These are phyloP conservation scores for Magnolia sinica DNA, from an alignment of 164 flowering plant species.

Conservation along the genomic window DNA sequence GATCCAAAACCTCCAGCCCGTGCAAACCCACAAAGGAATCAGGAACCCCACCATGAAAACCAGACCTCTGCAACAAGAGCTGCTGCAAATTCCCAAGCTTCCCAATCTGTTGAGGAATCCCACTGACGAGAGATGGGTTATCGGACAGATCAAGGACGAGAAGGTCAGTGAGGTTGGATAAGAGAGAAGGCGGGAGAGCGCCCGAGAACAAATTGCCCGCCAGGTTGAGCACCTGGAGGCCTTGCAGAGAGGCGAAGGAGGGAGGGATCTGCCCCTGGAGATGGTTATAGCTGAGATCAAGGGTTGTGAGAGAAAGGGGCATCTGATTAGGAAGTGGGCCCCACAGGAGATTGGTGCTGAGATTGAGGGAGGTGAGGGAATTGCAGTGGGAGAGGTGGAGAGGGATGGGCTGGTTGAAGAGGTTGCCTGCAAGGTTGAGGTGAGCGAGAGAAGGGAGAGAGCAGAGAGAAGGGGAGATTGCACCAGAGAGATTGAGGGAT, in stretches of 20 bases:
- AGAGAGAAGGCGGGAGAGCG: constrained; percentile 30
- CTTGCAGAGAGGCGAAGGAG: constrained; percentile 42
- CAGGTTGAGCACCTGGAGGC: constrained; percentile 62
- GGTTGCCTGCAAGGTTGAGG: constrained; percentile 70
- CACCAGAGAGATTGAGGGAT: constrained; percentile 72
- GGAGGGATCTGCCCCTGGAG: constrained; percentile 68
- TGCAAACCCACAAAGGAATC: constrained; percentile 49
- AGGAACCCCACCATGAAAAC: constrained; percentile 67
- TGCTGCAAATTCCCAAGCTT: constrained; percentile 58
- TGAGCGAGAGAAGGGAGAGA: constrained; percentile 41
- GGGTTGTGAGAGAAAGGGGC: constrained; percentile 47
- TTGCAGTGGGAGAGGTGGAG: constrained; percentile 66
- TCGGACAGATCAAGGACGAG: constrained; percentile 67
- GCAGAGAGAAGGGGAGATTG: constrained; percentile 67
- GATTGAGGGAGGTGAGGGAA: constrained; percentile 53
- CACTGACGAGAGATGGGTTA: constrained; percentile 57
- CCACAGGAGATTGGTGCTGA: constrained; percentile 79
- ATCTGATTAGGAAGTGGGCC: constrained; percentile 80
- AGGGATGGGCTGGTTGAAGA: constrained; percentile 73
- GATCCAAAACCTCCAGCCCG: constrained; percentile 53
- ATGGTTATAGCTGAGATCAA: constrained; percentile 72
- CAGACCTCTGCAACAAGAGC: constrained; percentile 59
- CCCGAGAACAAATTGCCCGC: constrained; percentile 75
- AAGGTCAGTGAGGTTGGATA: constrained; percentile 64
- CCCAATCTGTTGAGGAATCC: constrained; percentile 60